Evolutionary conservation across 2,329 filamentous ascomycete genomes (phyloP).

Genomic region (Acephala macrosclerotiorum): DNA sequence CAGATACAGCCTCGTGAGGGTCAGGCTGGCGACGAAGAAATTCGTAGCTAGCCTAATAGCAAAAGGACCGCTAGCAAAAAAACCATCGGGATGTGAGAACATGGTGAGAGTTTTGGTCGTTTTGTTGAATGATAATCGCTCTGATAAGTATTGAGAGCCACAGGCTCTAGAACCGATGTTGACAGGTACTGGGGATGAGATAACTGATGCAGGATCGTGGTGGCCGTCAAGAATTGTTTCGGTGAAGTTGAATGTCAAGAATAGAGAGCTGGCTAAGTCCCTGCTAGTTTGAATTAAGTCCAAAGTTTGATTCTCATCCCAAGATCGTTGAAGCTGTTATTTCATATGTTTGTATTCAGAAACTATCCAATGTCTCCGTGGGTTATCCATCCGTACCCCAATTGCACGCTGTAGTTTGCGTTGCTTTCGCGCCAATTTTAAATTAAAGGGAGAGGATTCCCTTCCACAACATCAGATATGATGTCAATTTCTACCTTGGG

Average conservation of each 20-base stretch:
- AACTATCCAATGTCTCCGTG: no score
- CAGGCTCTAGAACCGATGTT: background rate
- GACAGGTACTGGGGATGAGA: background rate
- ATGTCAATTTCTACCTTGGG: no score
- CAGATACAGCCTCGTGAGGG: background rate
- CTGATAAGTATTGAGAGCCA: background rate
- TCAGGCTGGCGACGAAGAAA: background rate
- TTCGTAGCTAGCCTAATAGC: background rate
- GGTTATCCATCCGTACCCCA: no score
- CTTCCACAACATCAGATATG: no score
- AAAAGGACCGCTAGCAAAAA: slow-evolving; percentile 1
- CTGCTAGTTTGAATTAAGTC: background rate
- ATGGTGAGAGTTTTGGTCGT: background rate
- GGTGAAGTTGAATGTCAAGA: background rate
- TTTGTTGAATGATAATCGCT: background rate
- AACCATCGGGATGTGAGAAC: background rate
- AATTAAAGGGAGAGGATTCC: no score
- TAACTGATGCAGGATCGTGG: slow-evolving; percentile 2
- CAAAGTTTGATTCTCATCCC: no score
- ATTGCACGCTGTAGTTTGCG: no score
- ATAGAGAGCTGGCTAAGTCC: background rate
- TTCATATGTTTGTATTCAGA: no score
- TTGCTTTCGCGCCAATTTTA: no score
- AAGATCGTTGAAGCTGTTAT: no score
- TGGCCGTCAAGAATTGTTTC: background rate